phyloP scores from a whole-genome alignment of 208 protist genomes.

The Balamuthia mandrillaris region DNA sequence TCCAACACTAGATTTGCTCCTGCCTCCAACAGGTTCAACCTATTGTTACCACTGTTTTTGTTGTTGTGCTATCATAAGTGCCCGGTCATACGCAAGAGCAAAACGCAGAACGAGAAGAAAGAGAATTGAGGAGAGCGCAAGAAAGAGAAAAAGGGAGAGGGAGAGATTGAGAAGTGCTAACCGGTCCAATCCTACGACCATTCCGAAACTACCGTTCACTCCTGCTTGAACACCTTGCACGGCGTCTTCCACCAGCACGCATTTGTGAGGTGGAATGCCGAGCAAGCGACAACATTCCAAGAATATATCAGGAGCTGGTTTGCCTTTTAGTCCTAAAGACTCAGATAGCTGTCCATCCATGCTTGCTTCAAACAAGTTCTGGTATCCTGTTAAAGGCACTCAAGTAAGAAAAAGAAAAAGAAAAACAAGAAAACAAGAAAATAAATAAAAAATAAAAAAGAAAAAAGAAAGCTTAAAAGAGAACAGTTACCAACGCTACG shows the following conservation, averaged over 20 bases:
- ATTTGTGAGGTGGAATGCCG: background rate
- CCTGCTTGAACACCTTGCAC: background rate
- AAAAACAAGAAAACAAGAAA: background rate
- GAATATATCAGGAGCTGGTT: constrained; percentile 37
- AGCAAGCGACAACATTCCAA: background rate
- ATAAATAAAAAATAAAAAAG: background rate
- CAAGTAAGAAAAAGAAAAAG: background rate
- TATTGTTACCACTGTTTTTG: background rate
- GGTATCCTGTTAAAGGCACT: background rate
- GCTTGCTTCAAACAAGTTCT: constrained; percentile 5
- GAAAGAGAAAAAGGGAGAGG: no score
- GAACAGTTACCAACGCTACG: background rate
- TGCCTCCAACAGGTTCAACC: background rate
- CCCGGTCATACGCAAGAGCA: background rate
- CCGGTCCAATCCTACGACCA: constrained; percentile 27
- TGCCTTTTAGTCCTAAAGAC: background rate
- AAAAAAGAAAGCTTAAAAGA: background rate
- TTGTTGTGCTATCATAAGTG: background rate
- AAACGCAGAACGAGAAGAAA: background rate
- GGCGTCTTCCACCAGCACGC: constrained; percentile 38
- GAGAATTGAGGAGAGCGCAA: no score
- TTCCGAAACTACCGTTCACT: background rate
- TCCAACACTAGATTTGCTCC: constrained; percentile 34
- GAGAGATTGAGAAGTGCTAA: no score
- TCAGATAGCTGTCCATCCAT: constrained; percentile 15